A percentile compares a stretch with the other conserved stretches of the same genome.
Conservation (phyloP, 2,329 filamentous ascomycete species). For the Arthroderma uncinatum region DNA sequence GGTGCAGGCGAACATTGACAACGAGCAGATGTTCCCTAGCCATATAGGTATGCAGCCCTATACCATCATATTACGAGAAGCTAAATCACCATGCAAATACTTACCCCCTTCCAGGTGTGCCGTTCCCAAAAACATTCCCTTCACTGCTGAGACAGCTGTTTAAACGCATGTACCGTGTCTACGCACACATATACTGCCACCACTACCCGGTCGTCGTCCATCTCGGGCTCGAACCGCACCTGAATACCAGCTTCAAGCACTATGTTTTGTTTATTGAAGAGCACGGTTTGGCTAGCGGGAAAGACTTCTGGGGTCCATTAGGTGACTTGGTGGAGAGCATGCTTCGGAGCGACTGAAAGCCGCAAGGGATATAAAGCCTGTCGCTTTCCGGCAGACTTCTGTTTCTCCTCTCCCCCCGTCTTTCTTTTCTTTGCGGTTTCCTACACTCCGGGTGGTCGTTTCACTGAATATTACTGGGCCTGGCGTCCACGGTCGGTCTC, state of each 20-base stretch:
- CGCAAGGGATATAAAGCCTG: not conserved
- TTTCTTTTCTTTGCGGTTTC: not conserved
- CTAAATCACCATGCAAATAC: not conserved
- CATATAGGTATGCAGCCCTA: conserved; percentile 55
- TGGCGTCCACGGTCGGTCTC: not conserved
- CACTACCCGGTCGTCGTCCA: conserved; percentile 96
- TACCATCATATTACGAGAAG: not conserved
- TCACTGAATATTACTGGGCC: conserved; percentile 1
- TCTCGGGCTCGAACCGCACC: conserved; percentile 86
- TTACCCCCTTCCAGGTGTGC: conserved; percentile 52
- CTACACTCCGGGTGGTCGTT: not conserved
- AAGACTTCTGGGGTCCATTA: conserved; percentile 94
- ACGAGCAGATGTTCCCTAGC: conserved; percentile 89
- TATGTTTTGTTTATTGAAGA: conserved; percentile 98
- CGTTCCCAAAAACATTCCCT: conserved; percentile 88
- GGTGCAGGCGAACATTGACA: conserved; percentile 92
- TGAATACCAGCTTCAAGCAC: conserved; percentile 99
- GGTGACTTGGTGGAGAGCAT: conserved; percentile 97
- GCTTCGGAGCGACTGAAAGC: conserved; percentile 70
- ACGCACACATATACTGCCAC: conserved; percentile 99
- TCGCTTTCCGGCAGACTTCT: not conserved
- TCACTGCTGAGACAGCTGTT: conserved; percentile 87
- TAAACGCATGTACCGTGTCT: conserved; percentile 97
- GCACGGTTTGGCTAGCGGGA: conserved; percentile 79
- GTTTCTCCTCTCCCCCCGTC: not conserved